These are phyloP conservation scores for Rubia tinctorum DNA, from an alignment of 305 asterid genomes.

Conservation along the genomic window DNA sequence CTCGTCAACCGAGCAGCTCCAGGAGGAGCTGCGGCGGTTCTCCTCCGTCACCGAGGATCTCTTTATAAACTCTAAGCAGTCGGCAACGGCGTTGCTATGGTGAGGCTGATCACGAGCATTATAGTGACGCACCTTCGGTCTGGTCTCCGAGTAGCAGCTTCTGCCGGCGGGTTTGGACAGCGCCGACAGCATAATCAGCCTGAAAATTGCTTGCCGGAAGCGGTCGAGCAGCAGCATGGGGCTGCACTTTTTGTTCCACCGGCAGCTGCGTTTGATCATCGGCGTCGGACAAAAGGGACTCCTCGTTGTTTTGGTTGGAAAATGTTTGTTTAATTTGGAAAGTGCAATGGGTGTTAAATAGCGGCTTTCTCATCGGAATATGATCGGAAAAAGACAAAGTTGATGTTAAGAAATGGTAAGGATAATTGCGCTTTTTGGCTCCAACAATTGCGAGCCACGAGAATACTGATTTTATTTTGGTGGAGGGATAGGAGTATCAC, in stretches of 20 bases:
- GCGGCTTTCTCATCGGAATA: background rate
- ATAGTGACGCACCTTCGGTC: slow-evolving; percentile 9
- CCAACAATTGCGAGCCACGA: slow-evolving; percentile 6
- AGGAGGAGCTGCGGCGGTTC: slow-evolving; percentile 27
- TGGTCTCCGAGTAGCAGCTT: background rate
- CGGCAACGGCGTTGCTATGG: slow-evolving; percentile 62
- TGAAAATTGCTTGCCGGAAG: slow-evolving; percentile 56
- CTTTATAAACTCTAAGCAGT: slow-evolving; percentile 64
- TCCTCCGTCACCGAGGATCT: slow-evolving; percentile 33
- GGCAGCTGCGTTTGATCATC: slow-evolving; percentile 22
- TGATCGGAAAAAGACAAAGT: slow-evolving; percentile 9
- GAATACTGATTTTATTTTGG: background rate
- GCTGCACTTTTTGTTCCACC: slow-evolving; percentile 28
- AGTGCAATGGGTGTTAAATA: slow-evolving; percentile 9
- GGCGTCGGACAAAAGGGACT: slow-evolving; percentile 49
- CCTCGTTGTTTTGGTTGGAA: slow-evolving; percentile 24
- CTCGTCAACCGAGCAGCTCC: slow-evolving; percentile 14
- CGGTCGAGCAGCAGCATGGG: slow-evolving; percentile 53
- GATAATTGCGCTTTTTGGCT: slow-evolving; percentile 9
- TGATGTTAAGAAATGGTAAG: background rate
- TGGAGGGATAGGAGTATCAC: background rate
- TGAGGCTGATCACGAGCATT: slow-evolving; percentile 33
- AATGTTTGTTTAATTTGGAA: slow-evolving; percentile 9
- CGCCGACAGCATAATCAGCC: slow-evolving; percentile 59
- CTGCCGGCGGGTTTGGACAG: slow-evolving; percentile 34